phyloP scores from a whole-genome alignment of 2,329 filamentous ascomycete species.

The Hypoxylon sp. region DNA sequence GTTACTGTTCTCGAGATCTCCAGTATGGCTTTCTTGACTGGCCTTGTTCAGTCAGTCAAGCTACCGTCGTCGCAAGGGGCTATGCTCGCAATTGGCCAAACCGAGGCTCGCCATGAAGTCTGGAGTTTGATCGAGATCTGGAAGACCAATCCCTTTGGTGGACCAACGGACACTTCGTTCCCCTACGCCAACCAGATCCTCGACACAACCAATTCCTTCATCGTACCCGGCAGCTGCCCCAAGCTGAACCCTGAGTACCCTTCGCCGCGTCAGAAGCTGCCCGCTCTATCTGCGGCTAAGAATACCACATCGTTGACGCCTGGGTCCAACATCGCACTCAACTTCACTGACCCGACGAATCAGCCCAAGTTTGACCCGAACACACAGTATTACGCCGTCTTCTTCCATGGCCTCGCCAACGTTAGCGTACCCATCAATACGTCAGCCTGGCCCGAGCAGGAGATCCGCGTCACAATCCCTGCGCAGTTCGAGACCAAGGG shows the following conservation, averaged over 20 bases:
- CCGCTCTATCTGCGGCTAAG: constrained; percentile 51
- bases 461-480: constrained; percentile 56
- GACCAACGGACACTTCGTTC: constrained; percentile 60
- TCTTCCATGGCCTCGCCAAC: constrained; percentile 58
- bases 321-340: constrained; percentile 53
- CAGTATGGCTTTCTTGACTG: constrained; percentile 59
- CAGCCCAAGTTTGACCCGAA: constrained; percentile 47
- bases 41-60: constrained; percentile 56
- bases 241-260: constrained; percentile 57
- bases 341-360: constrained; percentile 53
- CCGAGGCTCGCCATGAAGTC: constrained; percentile 59
- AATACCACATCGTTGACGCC: constrained; percentile 52
- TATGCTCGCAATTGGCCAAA: constrained; percentile 56
- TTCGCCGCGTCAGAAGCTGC: constrained; percentile 56
- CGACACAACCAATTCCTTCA: constrained; percentile 54
- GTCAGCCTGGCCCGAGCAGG: constrained; percentile 38
- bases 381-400: constrained; percentile 59
- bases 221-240: constrained; percentile 54
- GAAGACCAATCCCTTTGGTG: constrained; percentile 58
- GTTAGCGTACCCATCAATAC: constrained; percentile 58
- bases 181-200: constrained; percentile 61
- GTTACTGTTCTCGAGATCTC: constrained; percentile 57
- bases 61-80: constrained; percentile 55
- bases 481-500: constrained; percentile 57
- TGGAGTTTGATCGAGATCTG: constrained; percentile 62